These are phyloP conservation scores for Glycine tomentella DNA, from an alignment of 306 rosid genomes.

Conservation along the genomic window DNA sequence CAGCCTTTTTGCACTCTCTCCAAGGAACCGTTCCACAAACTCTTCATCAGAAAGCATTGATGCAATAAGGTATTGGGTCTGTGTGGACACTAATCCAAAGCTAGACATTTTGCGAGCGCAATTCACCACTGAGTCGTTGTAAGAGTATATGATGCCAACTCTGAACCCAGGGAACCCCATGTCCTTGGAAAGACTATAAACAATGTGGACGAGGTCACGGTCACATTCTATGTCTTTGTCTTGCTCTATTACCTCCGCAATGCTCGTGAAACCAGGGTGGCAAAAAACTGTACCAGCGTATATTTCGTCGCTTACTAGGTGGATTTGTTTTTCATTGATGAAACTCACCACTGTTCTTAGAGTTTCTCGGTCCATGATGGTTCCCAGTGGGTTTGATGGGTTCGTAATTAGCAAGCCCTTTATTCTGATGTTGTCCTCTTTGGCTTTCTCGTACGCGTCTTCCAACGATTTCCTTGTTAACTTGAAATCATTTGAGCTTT, in stretches of 20 bases:
- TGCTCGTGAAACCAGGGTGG: slow-evolving; percentile 69
- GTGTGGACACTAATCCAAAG: slow-evolving; percentile 81
- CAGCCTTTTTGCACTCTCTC: slow-evolving; percentile 54
- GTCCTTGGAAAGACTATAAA: slow-evolving; percentile 86
- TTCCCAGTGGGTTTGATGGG: slow-evolving; percentile 88
- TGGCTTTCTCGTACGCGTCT: slow-evolving; percentile 68
- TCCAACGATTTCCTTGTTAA: slow-evolving; percentile 68
- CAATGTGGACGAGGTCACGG: slow-evolving; percentile 72
- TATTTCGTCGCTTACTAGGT: slow-evolving; percentile 75
- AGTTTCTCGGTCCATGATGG: slow-evolving; percentile 62
- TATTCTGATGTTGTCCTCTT: slow-evolving; percentile 57
- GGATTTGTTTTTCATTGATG: slow-evolving; percentile 69
- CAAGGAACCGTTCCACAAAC: slow-evolving; percentile 61
- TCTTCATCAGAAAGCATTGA: slow-evolving; percentile 69
- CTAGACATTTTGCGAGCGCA: slow-evolving; percentile 85
- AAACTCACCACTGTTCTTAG: slow-evolving; percentile 60
- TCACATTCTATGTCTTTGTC: slow-evolving; percentile 48
- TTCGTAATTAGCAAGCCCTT: slow-evolving; percentile 84
- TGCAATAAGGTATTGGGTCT: slow-evolving; percentile 73
- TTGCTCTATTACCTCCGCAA: slow-evolving; percentile 68
- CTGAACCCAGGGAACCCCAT: slow-evolving; percentile 90
- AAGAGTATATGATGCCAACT: slow-evolving; percentile 79
- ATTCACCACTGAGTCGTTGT: slow-evolving; percentile 65
- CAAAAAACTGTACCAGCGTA: slow-evolving; percentile 76
- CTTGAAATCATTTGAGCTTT: slow-evolving; percentile 68